phyloP scores from a whole-genome alignment of 1,284 basidiomycete genomes.

The Puccinia hordei region DNA sequence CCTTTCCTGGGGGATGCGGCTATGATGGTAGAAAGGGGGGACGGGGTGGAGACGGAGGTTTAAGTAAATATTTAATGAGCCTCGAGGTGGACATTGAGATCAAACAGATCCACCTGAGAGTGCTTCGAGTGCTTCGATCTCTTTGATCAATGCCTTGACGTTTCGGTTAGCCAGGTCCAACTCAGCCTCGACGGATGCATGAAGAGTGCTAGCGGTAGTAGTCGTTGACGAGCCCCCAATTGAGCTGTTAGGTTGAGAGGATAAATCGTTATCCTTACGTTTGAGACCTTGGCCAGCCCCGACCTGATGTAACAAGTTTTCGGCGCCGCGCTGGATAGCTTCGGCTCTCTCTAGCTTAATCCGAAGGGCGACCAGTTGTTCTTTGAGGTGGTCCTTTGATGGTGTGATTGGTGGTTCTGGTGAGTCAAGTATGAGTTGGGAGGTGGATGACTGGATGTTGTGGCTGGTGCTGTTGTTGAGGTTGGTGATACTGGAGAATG shows the following conservation, averaged over 20 bases:
- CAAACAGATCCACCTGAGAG: conserved; percentile 21
- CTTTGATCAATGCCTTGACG: conserved; percentile 33
- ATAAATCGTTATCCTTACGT: conserved; percentile 29
- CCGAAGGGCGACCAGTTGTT: conserved; percentile 24
- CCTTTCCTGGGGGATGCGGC: conserved; percentile 42
- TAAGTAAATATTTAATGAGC: not conserved
- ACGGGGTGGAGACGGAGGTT: not conserved
- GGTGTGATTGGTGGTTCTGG: conserved; percentile 30
- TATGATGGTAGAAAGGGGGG: not conserved
- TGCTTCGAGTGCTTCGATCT: conserved; percentile 46
- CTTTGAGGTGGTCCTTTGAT: conserved; percentile 42
- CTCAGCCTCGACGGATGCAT: conserved; percentile 47
- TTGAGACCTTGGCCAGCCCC: conserved; percentile 45
- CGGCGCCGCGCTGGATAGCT: conserved; percentile 47
- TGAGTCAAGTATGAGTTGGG: conserved; percentile 7
- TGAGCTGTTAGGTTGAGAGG: conserved; percentile 12
- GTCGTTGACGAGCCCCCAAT: conserved; percentile 1
- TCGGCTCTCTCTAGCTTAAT: conserved; percentile 34
- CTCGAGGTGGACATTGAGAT: not conserved
- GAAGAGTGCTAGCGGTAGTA: conserved; percentile 17
- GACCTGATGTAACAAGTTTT: conserved; percentile 45
- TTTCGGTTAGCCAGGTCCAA: conserved; percentile 44
- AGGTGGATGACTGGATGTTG: not conserved
- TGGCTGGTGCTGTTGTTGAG: not conserved
- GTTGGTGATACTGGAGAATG: conserved; percentile 16